phyloP scores from a whole-genome alignment of 768 basidiomycete genomes.

The Boletus sp. region DNA sequence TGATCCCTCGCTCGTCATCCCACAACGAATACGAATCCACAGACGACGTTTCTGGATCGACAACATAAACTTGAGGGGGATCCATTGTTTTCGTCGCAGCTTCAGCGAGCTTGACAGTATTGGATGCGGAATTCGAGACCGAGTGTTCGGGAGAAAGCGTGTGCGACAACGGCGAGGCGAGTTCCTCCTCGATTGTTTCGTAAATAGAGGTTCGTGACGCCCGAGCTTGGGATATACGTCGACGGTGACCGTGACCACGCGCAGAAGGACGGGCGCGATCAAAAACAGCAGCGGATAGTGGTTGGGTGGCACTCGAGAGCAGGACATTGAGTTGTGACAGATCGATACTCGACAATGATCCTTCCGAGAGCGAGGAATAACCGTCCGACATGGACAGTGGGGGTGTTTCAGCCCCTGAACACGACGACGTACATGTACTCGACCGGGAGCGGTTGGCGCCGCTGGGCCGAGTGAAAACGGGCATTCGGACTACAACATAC shows the following conservation, averaged over 20 bases:
- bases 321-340: conserved; percentile 55
- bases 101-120: conserved; percentile 21
- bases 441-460: conserved; percentile 55
- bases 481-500: conserved; percentile 38
- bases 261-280: conserved; percentile 40
- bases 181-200: conserved; percentile 78
- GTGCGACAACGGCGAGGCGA: conserved; percentile 32
- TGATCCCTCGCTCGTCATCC: conserved; percentile 69
- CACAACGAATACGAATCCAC: conserved; percentile 46
- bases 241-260: conserved; percentile 66
- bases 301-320: conserved; percentile 54
- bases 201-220: conserved; percentile 68
- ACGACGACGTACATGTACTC: conserved; percentile 61
- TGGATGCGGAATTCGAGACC: conserved; percentile 24
- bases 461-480: conserved; percentile 61
- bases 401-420: conserved; percentile 67
- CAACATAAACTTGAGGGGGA: conserved; percentile 47
- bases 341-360: conserved; percentile 78
- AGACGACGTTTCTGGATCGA: conserved; percentile 53
- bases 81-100: conserved; percentile 24
- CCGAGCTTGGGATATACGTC: conserved; percentile 62
- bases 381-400: conserved; percentile 68
- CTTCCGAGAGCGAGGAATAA: conserved; percentile 61
- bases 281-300: conserved; percentile 42
- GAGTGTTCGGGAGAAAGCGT: conserved; percentile 25